Evolutionary conservation across 2,329 filamentous ascomycete species (phyloP).

Genomic region (Verticillium klebahnii): DNA sequence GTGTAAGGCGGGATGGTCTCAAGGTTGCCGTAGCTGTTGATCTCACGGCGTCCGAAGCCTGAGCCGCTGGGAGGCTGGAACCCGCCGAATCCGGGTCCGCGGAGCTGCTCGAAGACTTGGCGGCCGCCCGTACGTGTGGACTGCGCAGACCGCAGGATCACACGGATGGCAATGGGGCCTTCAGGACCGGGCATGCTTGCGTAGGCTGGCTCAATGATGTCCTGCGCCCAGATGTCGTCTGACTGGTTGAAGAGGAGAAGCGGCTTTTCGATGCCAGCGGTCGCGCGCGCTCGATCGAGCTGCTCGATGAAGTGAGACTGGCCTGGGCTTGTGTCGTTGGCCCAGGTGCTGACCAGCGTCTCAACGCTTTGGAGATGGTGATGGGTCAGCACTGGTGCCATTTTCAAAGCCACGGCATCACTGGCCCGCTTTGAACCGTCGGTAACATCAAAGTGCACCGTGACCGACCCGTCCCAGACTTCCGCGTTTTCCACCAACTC

Average conservation of each 20-base stretch:
- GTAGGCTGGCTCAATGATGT: slow-evolving; percentile 33
- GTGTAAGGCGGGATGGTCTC: slow-evolving; percentile 30
- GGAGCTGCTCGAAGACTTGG: slow-evolving; percentile 26
- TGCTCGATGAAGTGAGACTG: slow-evolving; percentile 15
- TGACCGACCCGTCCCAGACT: slow-evolving; percentile 23
- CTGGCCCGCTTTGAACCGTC: slow-evolving; percentile 9
- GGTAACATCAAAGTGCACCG: slow-evolving; percentile 21
- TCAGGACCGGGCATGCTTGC: slow-evolving; percentile 30
- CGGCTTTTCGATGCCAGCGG: slow-evolving; percentile 13
- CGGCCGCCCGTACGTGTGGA: slow-evolving; percentile 20
- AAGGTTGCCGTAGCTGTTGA: slow-evolving; percentile 25
- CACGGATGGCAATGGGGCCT: slow-evolving; percentile 22
- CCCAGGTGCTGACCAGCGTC: slow-evolving; percentile 19
- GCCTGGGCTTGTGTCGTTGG: not conserved
- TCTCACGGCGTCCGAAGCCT: slow-evolving; percentile 23
- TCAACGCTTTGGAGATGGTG: slow-evolving; percentile 27
- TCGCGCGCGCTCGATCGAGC: not conserved
- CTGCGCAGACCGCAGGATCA: slow-evolving; percentile 27
- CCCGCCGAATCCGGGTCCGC: slow-evolving; percentile 22
- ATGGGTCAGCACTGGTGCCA: slow-evolving; percentile 32
- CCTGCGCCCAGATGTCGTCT: slow-evolving; percentile 31
- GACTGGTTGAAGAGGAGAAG: slow-evolving; percentile 17
- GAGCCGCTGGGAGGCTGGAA: slow-evolving; percentile 19
- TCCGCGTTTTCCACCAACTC: slow-evolving; percentile 17
- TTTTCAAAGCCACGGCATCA: slow-evolving; percentile 25